Evolutionary conservation across 768 basidiomycete species (phyloP).

Genomic region (Rhodosporidiobolus odoratus): DNA sequence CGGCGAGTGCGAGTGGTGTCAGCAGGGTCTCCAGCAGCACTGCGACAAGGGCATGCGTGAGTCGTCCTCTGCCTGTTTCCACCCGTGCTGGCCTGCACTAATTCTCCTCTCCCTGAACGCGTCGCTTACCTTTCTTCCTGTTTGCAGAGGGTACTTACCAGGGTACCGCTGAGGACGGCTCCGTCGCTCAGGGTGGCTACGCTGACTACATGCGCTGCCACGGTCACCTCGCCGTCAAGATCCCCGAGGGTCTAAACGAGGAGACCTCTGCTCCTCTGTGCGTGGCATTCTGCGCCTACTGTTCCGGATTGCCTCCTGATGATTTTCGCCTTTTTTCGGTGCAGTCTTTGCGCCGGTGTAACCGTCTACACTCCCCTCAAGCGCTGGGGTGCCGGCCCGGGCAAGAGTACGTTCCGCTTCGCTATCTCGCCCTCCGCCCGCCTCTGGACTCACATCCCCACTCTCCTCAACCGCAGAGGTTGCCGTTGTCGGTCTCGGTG

Average conservation of each 20-base stretch:
- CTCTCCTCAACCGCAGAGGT: conserved; percentile 44
- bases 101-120: no score
- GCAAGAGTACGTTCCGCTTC: conserved; percentile 49
- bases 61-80: neutral
- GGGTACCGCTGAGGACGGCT: conserved; percentile 29
- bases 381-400: conserved; percentile 55
- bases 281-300: neutral
- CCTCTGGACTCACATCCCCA: neutral
- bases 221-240: conserved; percentile 47
- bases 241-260: conserved; percentile 46
- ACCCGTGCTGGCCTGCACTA: conserved; percentile 1
- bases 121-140: neutral
- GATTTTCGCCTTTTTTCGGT: no score
- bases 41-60: conserved; percentile 26
- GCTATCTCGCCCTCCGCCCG: neutral
- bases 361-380: conserved; percentile 48
- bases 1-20: conserved; percentile 39
- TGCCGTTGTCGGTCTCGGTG: conserved; percentile 63
- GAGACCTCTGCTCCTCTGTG: conserved; percentile 46
- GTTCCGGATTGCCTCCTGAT: neutral
- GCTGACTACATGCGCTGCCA: conserved; percentile 44
- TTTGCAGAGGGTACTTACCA: conserved; percentile 12
- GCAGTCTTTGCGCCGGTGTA: conserved; percentile 45
- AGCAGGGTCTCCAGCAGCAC: conserved; percentile 38
- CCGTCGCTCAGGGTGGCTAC: conserved; percentile 46